phyloP scores from a whole-genome alignment of 495 filamentous ascomycete species.

The Bathelium albidoporum region DNA sequence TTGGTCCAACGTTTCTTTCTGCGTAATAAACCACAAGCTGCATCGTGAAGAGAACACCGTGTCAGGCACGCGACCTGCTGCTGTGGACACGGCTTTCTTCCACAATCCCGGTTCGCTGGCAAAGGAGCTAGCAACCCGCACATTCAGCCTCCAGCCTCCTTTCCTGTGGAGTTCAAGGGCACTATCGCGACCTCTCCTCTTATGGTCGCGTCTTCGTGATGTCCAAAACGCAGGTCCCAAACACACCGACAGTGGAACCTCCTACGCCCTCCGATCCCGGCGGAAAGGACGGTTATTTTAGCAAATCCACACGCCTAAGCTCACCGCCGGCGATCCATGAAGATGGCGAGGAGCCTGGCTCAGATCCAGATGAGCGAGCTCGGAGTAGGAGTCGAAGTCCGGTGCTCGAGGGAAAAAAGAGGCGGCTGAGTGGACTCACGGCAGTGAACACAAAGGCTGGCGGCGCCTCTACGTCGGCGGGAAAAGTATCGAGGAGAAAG shows the following conservation, averaged over 20 bases:
- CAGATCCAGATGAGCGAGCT: conserved; percentile 26
- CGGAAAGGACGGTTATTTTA: conserved; percentile 32
- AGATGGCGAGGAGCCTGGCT: conserved; percentile 17
- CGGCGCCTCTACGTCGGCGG: conserved; percentile 11
- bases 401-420: conserved; percentile 19
- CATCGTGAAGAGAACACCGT: not conserved
- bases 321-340: conserved; percentile 20
- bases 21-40: not conserved
- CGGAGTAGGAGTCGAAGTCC: conserved; percentile 26
- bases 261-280: conserved; percentile 33
- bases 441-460: conserved; percentile 15
- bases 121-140: not conserved
- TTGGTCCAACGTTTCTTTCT: not conserved
- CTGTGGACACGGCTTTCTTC: not conserved
- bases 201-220: not conserved
- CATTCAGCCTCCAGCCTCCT: not conserved
- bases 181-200: not conserved
- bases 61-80: not conserved
- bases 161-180: not conserved
- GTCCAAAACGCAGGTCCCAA: not conserved
- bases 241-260: conserved; percentile 6
- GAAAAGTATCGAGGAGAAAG: conserved; percentile 8
- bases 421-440: conserved; percentile 22
- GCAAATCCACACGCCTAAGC: conserved; percentile 20
- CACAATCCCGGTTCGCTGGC: not conserved